phyloP scores from a whole-genome alignment of 73 alveolate species.

The Paraurostyla sp. region DNA sequence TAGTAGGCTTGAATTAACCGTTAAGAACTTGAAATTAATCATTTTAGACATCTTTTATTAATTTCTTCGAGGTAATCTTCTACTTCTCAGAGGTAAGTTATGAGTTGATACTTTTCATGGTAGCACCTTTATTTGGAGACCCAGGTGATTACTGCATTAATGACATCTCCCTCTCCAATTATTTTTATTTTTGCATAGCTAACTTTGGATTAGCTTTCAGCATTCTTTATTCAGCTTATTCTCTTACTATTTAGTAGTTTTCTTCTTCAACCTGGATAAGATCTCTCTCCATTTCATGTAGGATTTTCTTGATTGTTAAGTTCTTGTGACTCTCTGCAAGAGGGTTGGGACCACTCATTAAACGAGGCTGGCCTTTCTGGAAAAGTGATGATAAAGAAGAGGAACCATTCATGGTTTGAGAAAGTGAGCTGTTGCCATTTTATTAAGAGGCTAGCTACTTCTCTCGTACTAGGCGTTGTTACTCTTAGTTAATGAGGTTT shows the following conservation, averaged over 20 bases:
- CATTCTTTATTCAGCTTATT: conserved; percentile 44
- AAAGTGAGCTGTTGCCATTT: not conserved
- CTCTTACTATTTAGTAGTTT: conserved; percentile 16
- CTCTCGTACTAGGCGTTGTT: not conserved
- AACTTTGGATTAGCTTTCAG: conserved; percentile 30
- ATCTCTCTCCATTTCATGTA: conserved; percentile 51
- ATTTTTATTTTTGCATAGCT: not conserved
- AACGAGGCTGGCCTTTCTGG: not conserved
- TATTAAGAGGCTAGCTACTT: not conserved
- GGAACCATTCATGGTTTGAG: not conserved
- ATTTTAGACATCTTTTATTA: not conserved
- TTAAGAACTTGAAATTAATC: not conserved
- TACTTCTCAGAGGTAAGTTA: not conserved
- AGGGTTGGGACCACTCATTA: not conserved
- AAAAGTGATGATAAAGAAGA: not conserved
- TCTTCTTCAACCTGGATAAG: conserved; percentile 43
- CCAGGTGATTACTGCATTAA: not conserved
- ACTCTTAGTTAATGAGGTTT: conserved; percentile 15
- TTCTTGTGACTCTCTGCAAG: conserved; percentile 28
- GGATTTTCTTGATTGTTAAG: conserved; percentile 30
- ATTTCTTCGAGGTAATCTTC: not conserved
- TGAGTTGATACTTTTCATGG: not conserved
- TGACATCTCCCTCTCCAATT: not conserved
- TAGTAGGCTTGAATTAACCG: conserved; percentile 41
- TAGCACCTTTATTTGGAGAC: not conserved